Evolutionary conservation across 1,139 yeast genomes (phyloP).

Genomic region (Taphrina pruni): DNA sequence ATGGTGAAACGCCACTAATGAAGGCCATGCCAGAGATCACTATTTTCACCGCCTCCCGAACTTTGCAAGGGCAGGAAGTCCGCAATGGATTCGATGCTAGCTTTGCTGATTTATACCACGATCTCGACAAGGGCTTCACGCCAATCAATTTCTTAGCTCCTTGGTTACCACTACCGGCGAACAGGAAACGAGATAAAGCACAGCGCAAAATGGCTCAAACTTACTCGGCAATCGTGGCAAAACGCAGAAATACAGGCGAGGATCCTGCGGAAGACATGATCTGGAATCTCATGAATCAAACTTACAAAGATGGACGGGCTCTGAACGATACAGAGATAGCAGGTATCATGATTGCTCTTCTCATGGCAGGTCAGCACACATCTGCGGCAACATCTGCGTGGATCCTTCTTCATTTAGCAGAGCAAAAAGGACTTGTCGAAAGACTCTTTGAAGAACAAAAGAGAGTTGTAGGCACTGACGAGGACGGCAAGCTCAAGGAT

Average conservation of each 20-base stretch:
- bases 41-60: slow-evolving; percentile 91
- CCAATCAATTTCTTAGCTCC: slow-evolving; percentile 97
- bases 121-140: slow-evolving; percentile 94
- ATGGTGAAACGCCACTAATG: slow-evolving; percentile 73
- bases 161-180: slow-evolving; percentile 84
- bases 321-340: slow-evolving; percentile 97
- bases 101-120: slow-evolving; percentile 84
- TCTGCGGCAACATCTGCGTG: slow-evolving; percentile 96
- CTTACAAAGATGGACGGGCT: slow-evolving; percentile 88
- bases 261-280: slow-evolving; percentile 85
- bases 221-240: slow-evolving; percentile 74
- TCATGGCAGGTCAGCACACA: slow-evolving; percentile 99
- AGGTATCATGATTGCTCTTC: slow-evolving; percentile 86
- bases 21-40: slow-evolving; percentile 93
- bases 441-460: slow-evolving; percentile 75
- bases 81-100: slow-evolving; percentile 80
- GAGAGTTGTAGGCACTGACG: slow-evolving; percentile 62
- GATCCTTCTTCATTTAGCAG: slow-evolving; percentile 89
- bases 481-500: slow-evolving; percentile 48
- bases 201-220: slow-evolving; percentile 79
- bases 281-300: slow-evolving; percentile 80
- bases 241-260: slow-evolving; percentile 71
- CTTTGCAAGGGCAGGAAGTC: slow-evolving; percentile 88
- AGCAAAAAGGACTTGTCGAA: slow-evolving; percentile 80
- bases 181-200: slow-evolving; percentile 83